Evolutionary conservation across 805 yeast species (phyloP).

Genomic region (Metschnikowia shivogae): DNA sequence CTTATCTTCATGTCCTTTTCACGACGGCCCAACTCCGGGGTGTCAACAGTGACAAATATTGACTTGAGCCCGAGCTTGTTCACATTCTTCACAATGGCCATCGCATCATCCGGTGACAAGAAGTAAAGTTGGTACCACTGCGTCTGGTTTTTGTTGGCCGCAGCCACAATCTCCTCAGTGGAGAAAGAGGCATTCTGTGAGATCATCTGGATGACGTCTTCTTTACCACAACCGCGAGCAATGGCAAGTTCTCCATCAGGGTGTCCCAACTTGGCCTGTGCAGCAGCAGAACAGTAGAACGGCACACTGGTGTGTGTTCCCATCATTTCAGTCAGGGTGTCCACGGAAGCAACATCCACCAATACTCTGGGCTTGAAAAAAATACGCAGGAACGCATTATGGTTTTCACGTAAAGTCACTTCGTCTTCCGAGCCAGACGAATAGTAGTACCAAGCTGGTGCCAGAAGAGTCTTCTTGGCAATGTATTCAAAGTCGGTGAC

Average conservation of each 20-base stretch:
- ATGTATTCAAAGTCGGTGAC: conserved; percentile 38
- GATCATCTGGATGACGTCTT: conserved; percentile 78
- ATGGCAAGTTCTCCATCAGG: conserved; percentile 88
- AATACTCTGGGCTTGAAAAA: conserved; percentile 82
- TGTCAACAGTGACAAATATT: conserved; percentile 85
- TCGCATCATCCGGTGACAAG: conserved; percentile 54
- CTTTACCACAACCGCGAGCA: conserved; percentile 75
- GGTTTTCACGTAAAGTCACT: conserved; percentile 84
- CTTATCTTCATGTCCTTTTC: conserved; percentile 45
- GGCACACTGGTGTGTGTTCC: conserved; percentile 73
- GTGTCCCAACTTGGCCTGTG: conserved; percentile 86
- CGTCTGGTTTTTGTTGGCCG: conserved; percentile 59
- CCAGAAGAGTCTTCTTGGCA: conserved; percentile 32
- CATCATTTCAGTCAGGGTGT: conserved; percentile 65
- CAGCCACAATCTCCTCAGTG: conserved; percentile 77
- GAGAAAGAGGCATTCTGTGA: conserved; percentile 89
- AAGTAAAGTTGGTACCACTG: conserved; percentile 91
- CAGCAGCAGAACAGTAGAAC: conserved; percentile 88
- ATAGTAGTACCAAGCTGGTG: conserved; percentile 48
- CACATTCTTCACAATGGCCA: conserved; percentile 62
- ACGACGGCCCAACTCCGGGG: conserved; percentile 75
- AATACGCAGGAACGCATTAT: conserved; percentile 79
- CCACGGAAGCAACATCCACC: conserved; percentile 75
- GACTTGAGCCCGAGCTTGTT: conserved; percentile 59
- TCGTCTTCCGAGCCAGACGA: conserved; percentile 93